Evolutionary conservation across 164 flowering plant genomes (phyloP).

Genomic region (Stephania japonica): DNA sequence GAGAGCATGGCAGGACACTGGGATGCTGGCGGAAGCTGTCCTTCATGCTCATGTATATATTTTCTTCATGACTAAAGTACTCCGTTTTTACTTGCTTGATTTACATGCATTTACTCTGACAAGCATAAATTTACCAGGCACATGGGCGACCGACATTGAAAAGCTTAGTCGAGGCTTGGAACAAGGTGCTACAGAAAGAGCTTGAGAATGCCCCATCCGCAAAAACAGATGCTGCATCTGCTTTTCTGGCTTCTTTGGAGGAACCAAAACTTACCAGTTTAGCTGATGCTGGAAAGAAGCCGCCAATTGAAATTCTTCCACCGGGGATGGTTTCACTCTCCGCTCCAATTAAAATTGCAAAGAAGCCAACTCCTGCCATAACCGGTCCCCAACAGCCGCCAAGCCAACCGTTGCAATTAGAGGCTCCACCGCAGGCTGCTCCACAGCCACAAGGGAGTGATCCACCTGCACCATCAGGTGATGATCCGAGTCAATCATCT

Average conservation of each 20-base stretch:
- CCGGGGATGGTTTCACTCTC: constrained; percentile 87
- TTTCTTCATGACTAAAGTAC: background rate
- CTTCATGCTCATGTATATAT: constrained; percentile 86
- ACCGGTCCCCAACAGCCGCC: constrained; percentile 47
- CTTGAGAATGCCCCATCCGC: constrained; percentile 56
- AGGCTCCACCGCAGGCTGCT: constrained; percentile 40
- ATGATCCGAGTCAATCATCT: constrained; percentile 11
- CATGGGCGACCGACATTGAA: constrained; percentile 89
- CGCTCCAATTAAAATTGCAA: constrained; percentile 42
- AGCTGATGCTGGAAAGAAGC: constrained; percentile 82
- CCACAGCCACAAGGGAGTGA: constrained; percentile 15
- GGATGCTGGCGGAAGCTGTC: constrained; percentile 96
- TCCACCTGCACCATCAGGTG: constrained; percentile 13
- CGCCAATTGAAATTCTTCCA: constrained; percentile 89
- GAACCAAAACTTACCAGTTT: constrained; percentile 86
- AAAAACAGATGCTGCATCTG: constrained; percentile 81
- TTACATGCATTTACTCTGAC: constrained; percentile 1
- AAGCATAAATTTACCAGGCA: constrained; percentile 44
- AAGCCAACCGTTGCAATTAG: constrained; percentile 54
- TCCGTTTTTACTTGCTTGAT: background rate
- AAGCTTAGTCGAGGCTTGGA: constrained; percentile 86
- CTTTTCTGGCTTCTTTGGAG: constrained; percentile 86
- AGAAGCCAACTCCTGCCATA: constrained; percentile 37
- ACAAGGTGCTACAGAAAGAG: constrained; percentile 80
- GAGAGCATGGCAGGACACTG: constrained; percentile 98